Conservation (phyloP, 805 yeast species). For the Metschnikowia similis region DNA sequence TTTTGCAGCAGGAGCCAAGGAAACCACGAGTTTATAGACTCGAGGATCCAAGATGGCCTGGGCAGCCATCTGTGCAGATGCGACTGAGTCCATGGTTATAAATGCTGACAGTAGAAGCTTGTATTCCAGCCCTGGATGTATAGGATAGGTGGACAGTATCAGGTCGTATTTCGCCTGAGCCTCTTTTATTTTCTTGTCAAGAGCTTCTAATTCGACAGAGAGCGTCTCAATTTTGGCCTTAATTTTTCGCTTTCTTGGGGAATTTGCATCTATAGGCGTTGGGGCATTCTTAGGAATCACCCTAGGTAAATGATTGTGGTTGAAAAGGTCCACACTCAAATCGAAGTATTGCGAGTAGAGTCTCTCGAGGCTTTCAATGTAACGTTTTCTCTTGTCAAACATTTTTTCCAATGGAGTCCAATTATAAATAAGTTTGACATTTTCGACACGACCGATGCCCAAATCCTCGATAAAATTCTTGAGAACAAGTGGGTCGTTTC, state of each 20-base stretch:
- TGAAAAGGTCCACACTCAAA: constrained; percentile 38
- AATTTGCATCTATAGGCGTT: constrained; percentile 7
- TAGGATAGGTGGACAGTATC: constrained; percentile 22
- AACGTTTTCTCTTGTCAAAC: constrained; percentile 28
- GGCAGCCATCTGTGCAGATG: constrained; percentile 48
- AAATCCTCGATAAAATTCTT: constrained; percentile 50
- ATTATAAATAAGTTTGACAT: constrained; percentile 45
- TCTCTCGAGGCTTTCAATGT: constrained; percentile 36
- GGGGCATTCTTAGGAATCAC: constrained; percentile 23
- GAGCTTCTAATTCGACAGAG: constrained; percentile 28
- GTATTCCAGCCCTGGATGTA: constrained; percentile 26
- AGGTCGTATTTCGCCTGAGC: constrained; percentile 32
- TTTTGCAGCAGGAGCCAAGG: constrained; percentile 45
- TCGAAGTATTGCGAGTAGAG: constrained; percentile 41
- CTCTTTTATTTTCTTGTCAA: constrained; percentile 38
- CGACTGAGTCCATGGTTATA: constrained; percentile 45
- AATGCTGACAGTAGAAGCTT: constrained; percentile 44
- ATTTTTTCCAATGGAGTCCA: constrained; percentile 40
- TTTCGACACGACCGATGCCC: constrained; percentile 53
- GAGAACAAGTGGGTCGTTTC: constrained; percentile 38
- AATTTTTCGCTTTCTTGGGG: constrained; percentile 15
- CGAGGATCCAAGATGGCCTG: constrained; percentile 44
- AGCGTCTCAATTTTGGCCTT: constrained; percentile 28
- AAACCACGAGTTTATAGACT: constrained; percentile 39
- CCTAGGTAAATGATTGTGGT: constrained; percentile 28